Conservation (phyloP, 2,329 filamentous ascomycete species). For the Talaromyces sp. region DNA sequence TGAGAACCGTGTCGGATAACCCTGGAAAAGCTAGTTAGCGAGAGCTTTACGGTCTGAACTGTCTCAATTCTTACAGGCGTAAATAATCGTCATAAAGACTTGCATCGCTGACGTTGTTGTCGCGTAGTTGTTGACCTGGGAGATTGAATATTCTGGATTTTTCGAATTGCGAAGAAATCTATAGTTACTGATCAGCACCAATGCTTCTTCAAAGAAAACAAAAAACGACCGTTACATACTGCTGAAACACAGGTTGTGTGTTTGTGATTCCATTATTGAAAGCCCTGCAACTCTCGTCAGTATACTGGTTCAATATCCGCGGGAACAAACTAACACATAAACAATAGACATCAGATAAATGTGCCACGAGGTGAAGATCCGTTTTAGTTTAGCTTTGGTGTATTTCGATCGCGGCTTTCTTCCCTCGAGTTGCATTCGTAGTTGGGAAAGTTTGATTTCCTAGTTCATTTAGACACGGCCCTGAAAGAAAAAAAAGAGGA, state of each 20-base stretch:
- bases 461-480: constrained; percentile 13
- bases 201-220: neutral
- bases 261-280: constrained; percentile 58
- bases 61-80: constrained; percentile 44
- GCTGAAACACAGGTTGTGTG: constrained; percentile 54
- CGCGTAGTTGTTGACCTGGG: constrained; percentile 51
- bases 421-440: constrained; percentile 49
- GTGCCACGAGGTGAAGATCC: constrained; percentile 62
- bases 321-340: constrained; percentile 45
- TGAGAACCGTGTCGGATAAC: constrained; percentile 59
- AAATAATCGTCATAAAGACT: constrained; percentile 57
- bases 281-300: constrained; percentile 26
- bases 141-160: constrained; percentile 41
- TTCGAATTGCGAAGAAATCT: constrained; percentile 27
- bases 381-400: constrained; percentile 51
- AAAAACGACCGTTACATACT: constrained; percentile 21
- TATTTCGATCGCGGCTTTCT: constrained; percentile 43
- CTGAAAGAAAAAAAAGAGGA: neutral
- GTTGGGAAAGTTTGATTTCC: constrained; percentile 44
- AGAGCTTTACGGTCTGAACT: neutral
- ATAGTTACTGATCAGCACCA: neutral
- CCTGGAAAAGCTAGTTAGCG: constrained; percentile 24
- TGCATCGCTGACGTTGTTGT: constrained; percentile 56
- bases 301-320: neutral
- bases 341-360: constrained; percentile 56